These are phyloP conservation scores for Tetrahymena elliotti DNA, from an alignment of 73 alveolate species.

Conservation along the genomic window DNA sequence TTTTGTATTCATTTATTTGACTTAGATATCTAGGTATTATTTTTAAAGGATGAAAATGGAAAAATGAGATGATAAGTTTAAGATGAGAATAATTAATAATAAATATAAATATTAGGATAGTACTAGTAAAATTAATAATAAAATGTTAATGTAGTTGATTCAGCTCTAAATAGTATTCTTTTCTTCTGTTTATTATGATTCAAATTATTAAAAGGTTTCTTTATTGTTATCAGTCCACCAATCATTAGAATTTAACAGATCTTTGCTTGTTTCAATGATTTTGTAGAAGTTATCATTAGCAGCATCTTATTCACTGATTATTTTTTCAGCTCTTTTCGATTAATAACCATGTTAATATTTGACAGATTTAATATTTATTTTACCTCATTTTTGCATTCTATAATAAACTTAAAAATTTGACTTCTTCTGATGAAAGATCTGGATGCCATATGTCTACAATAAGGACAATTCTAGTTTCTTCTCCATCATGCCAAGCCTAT, in stretches of 20 bases:
- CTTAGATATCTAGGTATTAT: no score
- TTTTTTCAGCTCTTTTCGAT: neutral
- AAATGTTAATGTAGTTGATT: no score
- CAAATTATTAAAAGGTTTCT: neutral
- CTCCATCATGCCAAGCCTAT: conserved; percentile 83
- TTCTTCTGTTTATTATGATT: neutral
- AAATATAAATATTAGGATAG: neutral
- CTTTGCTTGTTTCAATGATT: neutral
- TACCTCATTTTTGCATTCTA: conserved; percentile 53
- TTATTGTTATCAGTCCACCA: neutral
- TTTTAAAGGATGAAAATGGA: no score
- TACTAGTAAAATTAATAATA: neutral
- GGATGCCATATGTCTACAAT: conserved; percentile 86
- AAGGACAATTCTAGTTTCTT: conserved; percentile 56
- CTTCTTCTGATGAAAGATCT: conserved; percentile 69
- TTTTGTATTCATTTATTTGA: no score
- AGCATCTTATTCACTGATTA: neutral
- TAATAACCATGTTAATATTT: neutral
- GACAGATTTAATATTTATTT: neutral
- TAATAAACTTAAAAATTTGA: conserved; percentile 56
- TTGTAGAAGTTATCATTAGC: neutral
- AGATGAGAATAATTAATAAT: no score
- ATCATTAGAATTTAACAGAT: neutral
- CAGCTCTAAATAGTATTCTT: neutral
- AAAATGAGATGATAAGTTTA: no score